A percentile compares a stretch with the other conserved stretches of the same genome.
These are phyloP conservation scores for Baorangia bicolor DNA, from an alignment of 768 basidiomycete genomes.

Conservation along the genomic window DNA sequence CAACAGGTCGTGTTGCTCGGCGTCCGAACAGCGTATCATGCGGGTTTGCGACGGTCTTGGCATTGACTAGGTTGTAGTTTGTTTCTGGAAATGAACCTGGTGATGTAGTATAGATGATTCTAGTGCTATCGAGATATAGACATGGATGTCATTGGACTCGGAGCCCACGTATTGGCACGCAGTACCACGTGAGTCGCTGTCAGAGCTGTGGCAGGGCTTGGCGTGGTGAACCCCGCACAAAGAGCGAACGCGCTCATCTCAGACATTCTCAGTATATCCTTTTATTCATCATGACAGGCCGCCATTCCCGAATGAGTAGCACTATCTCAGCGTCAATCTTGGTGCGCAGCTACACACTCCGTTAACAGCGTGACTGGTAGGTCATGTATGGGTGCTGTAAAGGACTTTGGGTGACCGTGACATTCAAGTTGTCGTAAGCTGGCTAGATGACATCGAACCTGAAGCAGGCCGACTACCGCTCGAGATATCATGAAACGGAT, in stretches of 20 bases:
- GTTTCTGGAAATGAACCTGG: not conserved
- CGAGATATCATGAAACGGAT: conserved; percentile 4
- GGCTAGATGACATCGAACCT: conserved; percentile 1
- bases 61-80: not conserved
- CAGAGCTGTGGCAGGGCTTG: not conserved
- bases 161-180: not conserved
- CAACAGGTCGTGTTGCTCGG: not conserved
- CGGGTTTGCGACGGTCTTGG: not conserved
- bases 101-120: not conserved
- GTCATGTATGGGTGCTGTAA: not conserved
- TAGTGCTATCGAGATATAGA: not conserved
- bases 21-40: not conserved
- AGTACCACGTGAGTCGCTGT: not conserved
- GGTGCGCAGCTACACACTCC: not conserved
- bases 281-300: not conserved
- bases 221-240: conserved; percentile 9
- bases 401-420: not conserved
- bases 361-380: not conserved
- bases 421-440: not conserved
- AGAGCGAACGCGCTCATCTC: conserved; percentile 1
- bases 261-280: not conserved
- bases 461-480: not conserved
- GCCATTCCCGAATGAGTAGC: not conserved
- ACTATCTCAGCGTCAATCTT: conserved; percentile 21
- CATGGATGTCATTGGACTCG: too few relatives aligned